Evolutionary conservation across 75 land plant genomes (phyloP), one percentile per base, ranked within the genome.

Genomic region (Isoetes taiwanensis): DNA sequence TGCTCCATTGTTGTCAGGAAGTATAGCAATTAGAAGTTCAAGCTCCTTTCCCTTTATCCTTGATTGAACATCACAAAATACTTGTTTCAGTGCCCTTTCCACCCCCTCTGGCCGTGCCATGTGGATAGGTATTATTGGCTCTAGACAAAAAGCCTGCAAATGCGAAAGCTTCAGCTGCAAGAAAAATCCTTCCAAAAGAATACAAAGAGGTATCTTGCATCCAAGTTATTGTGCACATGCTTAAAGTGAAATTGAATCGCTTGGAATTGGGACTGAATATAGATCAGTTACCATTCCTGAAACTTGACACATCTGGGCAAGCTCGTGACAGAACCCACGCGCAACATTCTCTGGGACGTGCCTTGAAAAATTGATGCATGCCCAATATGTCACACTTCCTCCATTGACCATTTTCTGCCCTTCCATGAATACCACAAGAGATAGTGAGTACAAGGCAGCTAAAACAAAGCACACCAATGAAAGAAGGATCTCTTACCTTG

Each of bases 321-420:
- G 67, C 65, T 78, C 85, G 28, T 65, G 63, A 70, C 85, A 82
- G 64, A 82, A 78, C 10, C 69, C 71, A 46, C 73, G 67, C 11
- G 82, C 82, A 68, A 75, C 65, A 61, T 64, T 72, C 34, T 82
- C 85, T 37, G 78, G 85, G 16, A 82, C 79, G 33, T 68, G 62
- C 30, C 85, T 61, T 19, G 85, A 72, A 35, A 82, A 82, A 54
- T 82, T 82, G 10, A 82, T 82, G 29, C 85, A 78, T 23, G 82
- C 78, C 85, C 85, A 82, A 16, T 80, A 64, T 33, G 43, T 72
- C 5, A 82, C 85, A 54, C 65, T 78, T 52, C 77, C 77, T 23
- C 85, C 85, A 54, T 82, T 82, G 17, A 82, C 78, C 85, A 82
- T 72, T 82, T 82, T 82, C 85, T 81, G 64, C n/a, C n/a, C n/a